Evolutionary conservation across 2,329 filamentous ascomycete species (phyloP), one percentile per base, ranked within the genome.

Genomic region (Blastomyces gilchristii): DNA sequence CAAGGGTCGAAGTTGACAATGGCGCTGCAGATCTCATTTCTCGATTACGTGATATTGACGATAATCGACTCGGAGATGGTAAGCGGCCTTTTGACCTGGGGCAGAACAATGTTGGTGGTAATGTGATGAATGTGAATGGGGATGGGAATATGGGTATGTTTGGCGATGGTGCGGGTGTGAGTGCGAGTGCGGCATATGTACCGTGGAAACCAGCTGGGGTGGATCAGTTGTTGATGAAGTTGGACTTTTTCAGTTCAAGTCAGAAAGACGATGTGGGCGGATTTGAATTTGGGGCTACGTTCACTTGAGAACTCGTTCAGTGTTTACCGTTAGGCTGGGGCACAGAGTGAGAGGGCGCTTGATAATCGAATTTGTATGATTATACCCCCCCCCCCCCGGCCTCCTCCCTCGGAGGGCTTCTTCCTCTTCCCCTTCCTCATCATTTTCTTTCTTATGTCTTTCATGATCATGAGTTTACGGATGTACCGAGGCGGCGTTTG

Each of bases 191-290:
- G 34, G 34, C 74, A 78, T 96, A 90, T 72, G 81, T 87, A 39
- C 88, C 90, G 0, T 82, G 85, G 65, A 85, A 88, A 65, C 84
- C 90, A 3, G 90, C 90, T 0, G 89, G 91, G 0, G 85, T 97
- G 56, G 91, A 96, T 77, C 81, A 89, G 64, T 76, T 97, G 71
- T 75, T 97, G 72, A 96, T 96, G 90, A 96, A 96, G 79, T 78
- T 97, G 69, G 91, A 96, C 67, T 85, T 83, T 65, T 71, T 74
- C 63, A 69, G 73, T 63, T 65, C 71, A 64, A 69, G 66, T 65
- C 49, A 62, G 34, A 62, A 58, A 18, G 16, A 22, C 43, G 59
- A 64, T 28, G 45, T 39, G 28, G 64, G 45, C n/a, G 58, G 60
- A 5, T 60, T 45, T n/a, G 63, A 65, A 9, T 60, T 63, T 41